These are phyloP conservation scores for Ceratocystis papillata DNA, from an alignment of 2,329 filamentous ascomycete species.

Conservation along the genomic window DNA sequence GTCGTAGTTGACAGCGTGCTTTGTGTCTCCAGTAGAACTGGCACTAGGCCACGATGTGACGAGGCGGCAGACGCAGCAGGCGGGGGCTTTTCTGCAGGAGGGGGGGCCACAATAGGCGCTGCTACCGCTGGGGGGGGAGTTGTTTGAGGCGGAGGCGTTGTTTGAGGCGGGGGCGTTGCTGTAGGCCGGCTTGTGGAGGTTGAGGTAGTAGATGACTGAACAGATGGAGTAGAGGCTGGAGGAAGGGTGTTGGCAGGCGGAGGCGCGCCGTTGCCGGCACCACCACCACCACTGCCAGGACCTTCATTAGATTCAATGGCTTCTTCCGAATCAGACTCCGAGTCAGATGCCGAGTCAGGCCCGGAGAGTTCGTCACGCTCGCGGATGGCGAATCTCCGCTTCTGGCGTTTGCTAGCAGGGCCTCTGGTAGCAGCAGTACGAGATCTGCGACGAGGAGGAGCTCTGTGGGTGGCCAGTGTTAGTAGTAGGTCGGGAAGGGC, in stretches of 20 bases:
- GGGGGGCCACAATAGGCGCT: neutral
- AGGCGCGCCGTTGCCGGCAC: neutral
- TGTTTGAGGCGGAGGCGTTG: neutral
- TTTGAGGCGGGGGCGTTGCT: neutral
- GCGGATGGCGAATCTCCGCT: neutral
- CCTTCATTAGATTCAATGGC: neutral
- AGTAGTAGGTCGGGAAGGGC: neutral
- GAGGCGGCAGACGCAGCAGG: neutral
- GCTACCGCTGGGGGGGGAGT: neutral
- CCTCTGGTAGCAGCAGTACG: neutral
- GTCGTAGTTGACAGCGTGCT: slow-evolving; percentile 6
- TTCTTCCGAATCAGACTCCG: slow-evolving; percentile 15
- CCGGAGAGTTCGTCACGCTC: slow-evolving; percentile 1
- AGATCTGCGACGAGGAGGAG: slow-evolving; percentile 6
- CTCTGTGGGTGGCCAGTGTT: slow-evolving; percentile 11
- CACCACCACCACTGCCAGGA: neutral
- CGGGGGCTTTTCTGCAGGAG: slow-evolving; percentile 8
- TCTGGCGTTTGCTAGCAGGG: neutral
- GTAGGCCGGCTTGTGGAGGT: neutral
- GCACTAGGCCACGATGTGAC: neutral
- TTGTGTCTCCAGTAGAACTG: slow-evolving; percentile 4
- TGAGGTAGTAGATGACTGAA: neutral
- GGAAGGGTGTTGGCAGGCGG: slow-evolving; percentile 9
- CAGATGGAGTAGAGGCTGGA: neutral
- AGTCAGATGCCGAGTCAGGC: slow-evolving; percentile 14